A percentile compares a stretch with the other conserved stretches of the same genome.
phyloP scores from a whole-genome alignment of 177 flowering plant species.

The Vitis hybrid region DNA sequence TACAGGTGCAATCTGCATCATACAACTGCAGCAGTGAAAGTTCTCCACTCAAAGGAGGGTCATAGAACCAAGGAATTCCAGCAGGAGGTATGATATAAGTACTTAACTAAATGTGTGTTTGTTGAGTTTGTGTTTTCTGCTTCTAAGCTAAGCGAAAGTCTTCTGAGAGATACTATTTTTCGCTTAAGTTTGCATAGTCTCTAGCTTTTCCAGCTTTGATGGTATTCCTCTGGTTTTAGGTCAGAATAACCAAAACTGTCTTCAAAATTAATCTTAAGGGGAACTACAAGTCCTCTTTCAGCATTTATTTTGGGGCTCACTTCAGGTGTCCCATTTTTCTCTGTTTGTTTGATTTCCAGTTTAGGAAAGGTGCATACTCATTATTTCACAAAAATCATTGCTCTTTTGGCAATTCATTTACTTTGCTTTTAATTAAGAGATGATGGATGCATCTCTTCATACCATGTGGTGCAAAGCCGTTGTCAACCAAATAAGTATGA shows the following conservation, averaged over 20 bases:
- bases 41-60: conserved; percentile 59
- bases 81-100: conserved; percentile 64
- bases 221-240: not conserved
- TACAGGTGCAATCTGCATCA: conserved; percentile 74
- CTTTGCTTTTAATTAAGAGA: no score
- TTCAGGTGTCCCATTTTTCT: not conserved
- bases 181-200: not conserved
- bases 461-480: no score
- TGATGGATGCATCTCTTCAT: no score
- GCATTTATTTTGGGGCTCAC: not conserved
- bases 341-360: not conserved
- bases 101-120: not conserved
- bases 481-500: no score
- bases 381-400: not conserved
- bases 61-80: conserved; percentile 57
- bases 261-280: not conserved
- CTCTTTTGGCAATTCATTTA: no score
- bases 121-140: not conserved
- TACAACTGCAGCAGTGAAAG: conserved; percentile 75
- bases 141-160: not conserved
- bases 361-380: not conserved
- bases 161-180: not conserved
- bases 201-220: not conserved
- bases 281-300: not conserved
- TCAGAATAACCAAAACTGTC: no score